phyloP scores from a whole-genome alignment of 1,284 basidiomycete genomes.

The Sanghuangporus baumii region DNA sequence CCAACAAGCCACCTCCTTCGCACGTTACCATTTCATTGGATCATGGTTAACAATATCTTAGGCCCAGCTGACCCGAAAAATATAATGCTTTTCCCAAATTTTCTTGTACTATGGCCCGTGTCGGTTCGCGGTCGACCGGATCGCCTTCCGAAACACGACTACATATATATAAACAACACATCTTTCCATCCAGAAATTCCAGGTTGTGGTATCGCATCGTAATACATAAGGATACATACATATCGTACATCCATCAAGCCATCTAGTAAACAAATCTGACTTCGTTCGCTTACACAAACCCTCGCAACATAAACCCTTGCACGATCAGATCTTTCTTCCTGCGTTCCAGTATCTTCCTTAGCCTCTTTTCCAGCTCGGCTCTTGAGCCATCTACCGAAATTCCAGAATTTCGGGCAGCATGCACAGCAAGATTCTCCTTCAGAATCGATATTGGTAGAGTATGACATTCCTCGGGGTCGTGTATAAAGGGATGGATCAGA shows the following conservation, averaged over 20 bases:
- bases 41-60: not conserved
- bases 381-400: conserved; percentile 26
- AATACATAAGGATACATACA: not conserved
- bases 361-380: conserved; percentile 27
- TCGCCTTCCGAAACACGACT: too few species aligned
- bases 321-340: conserved; percentile 46
- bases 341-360: conserved; percentile 32
- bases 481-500: conserved; percentile 43
- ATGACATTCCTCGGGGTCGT: conserved; percentile 35
- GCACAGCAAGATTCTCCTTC: conserved; percentile 49
- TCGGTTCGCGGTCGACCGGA: too few species aligned
- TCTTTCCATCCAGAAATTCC: too few species aligned
- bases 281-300: not conserved
- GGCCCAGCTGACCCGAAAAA: not conserved
- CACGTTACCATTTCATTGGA: not conserved
- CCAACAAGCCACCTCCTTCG: not conserved
- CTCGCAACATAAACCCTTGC: conserved; percentile 35
- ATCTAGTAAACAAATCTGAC: not conserved
- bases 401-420: conserved; percentile 30
- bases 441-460: conserved; percentile 42
- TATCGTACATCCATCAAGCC: not conserved
- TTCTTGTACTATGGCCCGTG: not conserved
- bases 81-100: not conserved
- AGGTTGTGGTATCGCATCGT: not conserved
- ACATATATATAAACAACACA: too few species aligned